Conservation (phyloP, 2,329 filamentous ascomycete species). For the Lasiodiplodia citricola region DNA sequence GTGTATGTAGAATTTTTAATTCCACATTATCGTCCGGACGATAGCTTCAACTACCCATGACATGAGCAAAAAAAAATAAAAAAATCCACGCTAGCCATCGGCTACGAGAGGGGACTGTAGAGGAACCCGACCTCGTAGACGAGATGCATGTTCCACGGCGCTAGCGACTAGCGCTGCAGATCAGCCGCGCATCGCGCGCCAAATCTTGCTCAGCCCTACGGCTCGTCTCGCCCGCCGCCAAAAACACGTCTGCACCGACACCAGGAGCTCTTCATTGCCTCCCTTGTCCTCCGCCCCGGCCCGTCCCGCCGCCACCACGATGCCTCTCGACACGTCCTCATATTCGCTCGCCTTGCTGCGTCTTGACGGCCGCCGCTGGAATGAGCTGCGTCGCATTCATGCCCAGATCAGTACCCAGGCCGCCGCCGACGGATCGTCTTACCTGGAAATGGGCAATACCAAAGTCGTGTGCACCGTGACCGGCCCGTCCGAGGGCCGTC, state of each 20-base stretch:
- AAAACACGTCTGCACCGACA: constrained; percentile 6
- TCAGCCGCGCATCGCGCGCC: constrained; percentile 15
- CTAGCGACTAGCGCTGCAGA: constrained; percentile 20
- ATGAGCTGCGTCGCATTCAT: constrained; percentile 87
- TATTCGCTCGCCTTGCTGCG: constrained; percentile 80
- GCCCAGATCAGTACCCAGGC: constrained; percentile 92
- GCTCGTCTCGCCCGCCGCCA: not conserved
- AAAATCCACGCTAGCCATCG: too few species aligned
- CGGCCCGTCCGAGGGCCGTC: constrained; percentile 76
- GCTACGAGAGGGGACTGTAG: too few species aligned
- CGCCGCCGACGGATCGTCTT: constrained; percentile 88
- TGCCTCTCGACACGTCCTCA: constrained; percentile 94
- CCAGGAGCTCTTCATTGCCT: not conserved
- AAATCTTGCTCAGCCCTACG: constrained; percentile 23
- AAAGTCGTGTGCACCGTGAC: constrained; percentile 93
- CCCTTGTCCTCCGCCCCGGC: not conserved
- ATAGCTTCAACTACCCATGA: too few species aligned
- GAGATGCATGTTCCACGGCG: not conserved
- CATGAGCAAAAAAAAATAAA: too few species aligned
- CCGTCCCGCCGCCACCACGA: constrained; percentile 47
- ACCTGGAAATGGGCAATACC: constrained; percentile 96
- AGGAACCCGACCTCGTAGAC: not conserved
- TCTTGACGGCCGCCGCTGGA: constrained; percentile 84
- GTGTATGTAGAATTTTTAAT: too few species aligned
- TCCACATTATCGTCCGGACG: too few species aligned